These are phyloP conservation scores for Phytophthora niederhauseri DNA, from an alignment of 352 stramenopile genomes.

Conservation along the genomic window DNA sequence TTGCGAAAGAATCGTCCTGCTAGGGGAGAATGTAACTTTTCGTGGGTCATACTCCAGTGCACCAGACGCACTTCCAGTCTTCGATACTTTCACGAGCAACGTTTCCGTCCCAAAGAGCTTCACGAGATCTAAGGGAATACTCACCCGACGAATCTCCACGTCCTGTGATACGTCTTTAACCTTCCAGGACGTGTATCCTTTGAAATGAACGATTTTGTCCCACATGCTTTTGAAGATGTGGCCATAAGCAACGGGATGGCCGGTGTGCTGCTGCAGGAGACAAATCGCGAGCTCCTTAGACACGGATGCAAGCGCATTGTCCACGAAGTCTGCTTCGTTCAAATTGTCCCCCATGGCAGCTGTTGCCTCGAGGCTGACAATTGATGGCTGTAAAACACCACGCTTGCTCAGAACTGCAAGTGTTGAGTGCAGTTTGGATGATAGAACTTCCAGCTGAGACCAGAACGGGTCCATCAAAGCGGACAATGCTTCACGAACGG, in stretches of 20 bases:
- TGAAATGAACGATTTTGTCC: conserved; percentile 37
- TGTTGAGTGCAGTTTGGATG: conserved; percentile 23
- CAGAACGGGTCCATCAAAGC: conserved; percentile 53
- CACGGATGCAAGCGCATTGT: conserved; percentile 25
- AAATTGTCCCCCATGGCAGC: not conserved
- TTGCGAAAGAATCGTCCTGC: conserved; percentile 60
- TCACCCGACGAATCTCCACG: conserved; percentile 41
- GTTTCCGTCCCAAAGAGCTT: conserved; percentile 55
- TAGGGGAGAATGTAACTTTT: conserved; percentile 48
- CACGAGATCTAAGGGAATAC: conserved; percentile 47
- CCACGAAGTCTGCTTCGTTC: conserved; percentile 25
- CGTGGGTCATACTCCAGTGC: conserved; percentile 29
- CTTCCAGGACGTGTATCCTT: conserved; percentile 39
- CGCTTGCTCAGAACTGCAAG: conserved; percentile 21
- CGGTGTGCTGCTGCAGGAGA: conserved; percentile 26
- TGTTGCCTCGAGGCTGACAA: not conserved
- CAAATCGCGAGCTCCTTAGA: conserved; percentile 44
- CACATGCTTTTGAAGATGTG: conserved; percentile 47
- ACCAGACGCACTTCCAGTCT: conserved; percentile 11
- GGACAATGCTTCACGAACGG: conserved; percentile 51
- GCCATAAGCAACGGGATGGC: conserved; percentile 35
- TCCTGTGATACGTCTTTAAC: conserved; percentile 34
- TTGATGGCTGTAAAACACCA: conserved; percentile 5
- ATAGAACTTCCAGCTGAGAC: conserved; percentile 49
- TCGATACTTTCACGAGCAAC: conserved; percentile 42